These are phyloP conservation scores for Pseudogymnoascus sp. DNA, from an alignment of 2,329 filamentous ascomycete species.

Conservation along the genomic window DNA sequence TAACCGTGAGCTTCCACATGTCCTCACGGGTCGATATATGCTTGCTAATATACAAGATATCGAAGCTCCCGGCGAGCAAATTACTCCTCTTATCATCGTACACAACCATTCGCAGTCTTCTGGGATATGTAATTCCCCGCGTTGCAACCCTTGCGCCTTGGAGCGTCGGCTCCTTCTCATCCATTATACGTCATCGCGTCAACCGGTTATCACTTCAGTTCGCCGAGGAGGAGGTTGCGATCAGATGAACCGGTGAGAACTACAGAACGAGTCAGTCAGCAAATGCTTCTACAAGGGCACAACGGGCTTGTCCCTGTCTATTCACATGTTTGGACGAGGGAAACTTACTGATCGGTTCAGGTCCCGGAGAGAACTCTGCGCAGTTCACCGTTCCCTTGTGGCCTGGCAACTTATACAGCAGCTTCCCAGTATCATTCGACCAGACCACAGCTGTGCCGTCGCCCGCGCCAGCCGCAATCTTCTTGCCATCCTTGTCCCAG, in stretches of 20 bases:
- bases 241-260: conserved; percentile 89
- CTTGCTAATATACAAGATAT: not conserved
- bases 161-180: not conserved
- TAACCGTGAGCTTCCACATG: not conserved
- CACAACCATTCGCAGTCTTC: not conserved
- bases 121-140: not conserved
- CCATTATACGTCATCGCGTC: not conserved
- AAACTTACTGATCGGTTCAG: conserved; percentile 78
- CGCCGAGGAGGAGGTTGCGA: conserved; percentile 73
- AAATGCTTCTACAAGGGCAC: not conserved
- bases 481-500: conserved; percentile 82
- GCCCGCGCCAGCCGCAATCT: conserved; percentile 79
- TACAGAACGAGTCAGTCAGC: conserved; percentile 32
- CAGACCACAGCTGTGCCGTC: conserved; percentile 89
- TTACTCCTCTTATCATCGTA: not conserved
- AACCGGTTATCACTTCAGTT: conserved; percentile 53
- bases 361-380: conserved; percentile 77
- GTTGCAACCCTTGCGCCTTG: conserved; percentile 5
- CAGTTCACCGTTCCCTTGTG: conserved; percentile 95
- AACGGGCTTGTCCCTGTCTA: not conserved
- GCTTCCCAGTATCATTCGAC: conserved; percentile 80
- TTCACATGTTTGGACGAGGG: not conserved
- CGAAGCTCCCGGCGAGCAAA: not conserved
- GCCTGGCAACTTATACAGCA: conserved; percentile 89
- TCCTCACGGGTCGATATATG: not conserved